Base-by-base conservation (phyloP, 2,329 filamentous ascomycete genomes). In the Colletotrichum agaves region DNA sequence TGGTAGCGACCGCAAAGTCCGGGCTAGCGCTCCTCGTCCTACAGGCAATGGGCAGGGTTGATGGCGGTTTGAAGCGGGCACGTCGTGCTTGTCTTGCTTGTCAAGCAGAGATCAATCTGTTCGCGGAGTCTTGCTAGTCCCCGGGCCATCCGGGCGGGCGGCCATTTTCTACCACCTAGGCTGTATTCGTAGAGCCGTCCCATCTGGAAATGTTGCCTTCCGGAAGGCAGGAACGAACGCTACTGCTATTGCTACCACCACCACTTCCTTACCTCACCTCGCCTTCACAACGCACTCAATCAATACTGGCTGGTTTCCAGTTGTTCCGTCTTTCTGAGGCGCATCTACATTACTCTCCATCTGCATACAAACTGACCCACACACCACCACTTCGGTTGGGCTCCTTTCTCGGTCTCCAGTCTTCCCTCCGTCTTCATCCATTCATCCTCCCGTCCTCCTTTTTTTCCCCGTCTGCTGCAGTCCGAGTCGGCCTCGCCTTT, bases 61-160 rank as follows among this genome's bases (percentile, higher is more conserved):
- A 31, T 47, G 39, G 39, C 11, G 21, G 60, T 56, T 47, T 35
- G 17, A 39, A 23, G 52, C 52, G 33, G 52, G 35, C 37, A n/a
- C 21, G 52, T 37, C 17, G 21, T 33, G 31, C 33, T 33, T 27
- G 33, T 37, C 33, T n/a, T 39, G 41, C 47, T 62, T 39, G 43
- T 57, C 23, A 49, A 50, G 21, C 19, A 62, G 35, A 50, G 43
- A 46, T 12, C 15, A 31, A 53, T 52, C 44, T 39, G 46, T 43
- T 41, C 43, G 21, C 39, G 15, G 66, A 62, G 66, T 69, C 53
- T 63, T 70, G 41, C 50, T 70, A 61, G 69, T 67, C 59, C 58
- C 69, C 69, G 69, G 69, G 67, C 62, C 33, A 67, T 70, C 69
- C 69, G 69, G 69, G 43, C 65, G 31, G 61, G 23, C 58, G 56